phyloP scores from a whole-genome alignment of 164 flowering plant species.

The Kingdonia uniflora region DNA sequence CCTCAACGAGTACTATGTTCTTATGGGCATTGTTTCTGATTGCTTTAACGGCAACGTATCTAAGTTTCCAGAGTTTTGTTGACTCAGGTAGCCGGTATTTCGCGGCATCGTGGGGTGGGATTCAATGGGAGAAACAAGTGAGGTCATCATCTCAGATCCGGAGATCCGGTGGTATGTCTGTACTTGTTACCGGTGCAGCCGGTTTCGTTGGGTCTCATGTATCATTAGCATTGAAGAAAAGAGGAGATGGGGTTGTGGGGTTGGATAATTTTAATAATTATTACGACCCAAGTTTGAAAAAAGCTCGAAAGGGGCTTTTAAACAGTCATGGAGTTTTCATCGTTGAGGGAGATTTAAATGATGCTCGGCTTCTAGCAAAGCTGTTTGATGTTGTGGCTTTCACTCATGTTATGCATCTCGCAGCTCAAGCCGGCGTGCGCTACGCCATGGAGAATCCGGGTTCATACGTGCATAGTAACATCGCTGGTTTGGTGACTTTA shows the following conservation, averaged over 20 bases:
- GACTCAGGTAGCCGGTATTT: constrained; percentile 39
- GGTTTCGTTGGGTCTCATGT: constrained; percentile 61
- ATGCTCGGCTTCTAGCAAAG: constrained; percentile 35
- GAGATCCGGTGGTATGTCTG: constrained; percentile 42
- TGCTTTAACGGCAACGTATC: constrained; percentile 53
- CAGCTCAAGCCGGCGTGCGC: constrained; percentile 39
- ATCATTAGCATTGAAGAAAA: no score
- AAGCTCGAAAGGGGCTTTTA: constrained; percentile 32
- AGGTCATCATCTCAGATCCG: constrained; percentile 52
- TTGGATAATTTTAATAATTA: constrained; percentile 69
- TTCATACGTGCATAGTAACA: constrained; percentile 66
- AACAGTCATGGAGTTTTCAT: constrained; percentile 32
- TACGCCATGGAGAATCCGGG: constrained; percentile 77
- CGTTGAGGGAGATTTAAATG: constrained; percentile 68
- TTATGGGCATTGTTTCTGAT: no score
- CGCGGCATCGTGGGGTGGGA: constrained; percentile 54
- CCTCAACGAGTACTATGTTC: constrained; percentile 60
- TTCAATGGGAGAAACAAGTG: constrained; percentile 61
- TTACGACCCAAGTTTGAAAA: constrained; percentile 63
- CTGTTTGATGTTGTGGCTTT: constrained; percentile 58
- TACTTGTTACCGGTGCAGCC: constrained; percentile 64
- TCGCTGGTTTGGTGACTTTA: constrained; percentile 60
- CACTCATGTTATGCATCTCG: constrained; percentile 65
- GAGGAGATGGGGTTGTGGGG: constrained; percentile 82
- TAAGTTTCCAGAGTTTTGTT: constrained; percentile 52